Conservation (phyloP, 2,329 filamentous ascomycete species). For the Orbilia ellipsospora region DNA sequence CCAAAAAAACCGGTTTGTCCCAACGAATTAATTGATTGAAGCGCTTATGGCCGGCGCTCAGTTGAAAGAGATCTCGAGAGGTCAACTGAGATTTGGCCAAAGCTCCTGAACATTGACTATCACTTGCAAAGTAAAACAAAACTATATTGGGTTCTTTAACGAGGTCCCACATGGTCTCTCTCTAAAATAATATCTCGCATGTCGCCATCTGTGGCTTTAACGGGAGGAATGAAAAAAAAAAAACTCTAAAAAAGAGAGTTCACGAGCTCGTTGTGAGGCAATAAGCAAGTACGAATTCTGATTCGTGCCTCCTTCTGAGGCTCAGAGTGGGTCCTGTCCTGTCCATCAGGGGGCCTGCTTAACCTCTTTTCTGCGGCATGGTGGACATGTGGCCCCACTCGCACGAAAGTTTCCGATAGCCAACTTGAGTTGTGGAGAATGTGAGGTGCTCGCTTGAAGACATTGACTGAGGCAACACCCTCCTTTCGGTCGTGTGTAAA, state of each 20-base stretch:
- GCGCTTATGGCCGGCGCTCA: neutral
- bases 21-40: no score
- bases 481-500: slow-evolving; percentile 20
- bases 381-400: neutral
- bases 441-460: slow-evolving; percentile 8
- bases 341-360: slow-evolving; percentile 22
- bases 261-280: slow-evolving; percentile 45
- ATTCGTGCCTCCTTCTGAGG: slow-evolving; percentile 11
- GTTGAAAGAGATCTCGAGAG: neutral
- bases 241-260: slow-evolving; percentile 29
- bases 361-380: slow-evolving; percentile 37
- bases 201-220: slow-evolving; percentile 53
- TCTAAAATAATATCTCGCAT: slow-evolving; percentile 14
- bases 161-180: slow-evolving; percentile 32
- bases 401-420: slow-evolving; percentile 13
- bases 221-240: slow-evolving; percentile 27
- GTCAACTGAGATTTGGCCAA: slow-evolving; percentile 6
- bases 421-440: neutral
- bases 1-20: slow-evolving; percentile 5
- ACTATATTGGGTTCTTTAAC: slow-evolving; percentile 21
- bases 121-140: slow-evolving; percentile 16
- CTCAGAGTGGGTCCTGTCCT: slow-evolving; percentile 34
- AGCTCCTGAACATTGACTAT: slow-evolving; percentile 2
- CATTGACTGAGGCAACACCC: slow-evolving; percentile 52
- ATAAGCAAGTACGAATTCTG: slow-evolving; percentile 44